Conservation (phyloP, 192 early-diverging fungal species). For the Nowakowskiella sp. region DNA sequence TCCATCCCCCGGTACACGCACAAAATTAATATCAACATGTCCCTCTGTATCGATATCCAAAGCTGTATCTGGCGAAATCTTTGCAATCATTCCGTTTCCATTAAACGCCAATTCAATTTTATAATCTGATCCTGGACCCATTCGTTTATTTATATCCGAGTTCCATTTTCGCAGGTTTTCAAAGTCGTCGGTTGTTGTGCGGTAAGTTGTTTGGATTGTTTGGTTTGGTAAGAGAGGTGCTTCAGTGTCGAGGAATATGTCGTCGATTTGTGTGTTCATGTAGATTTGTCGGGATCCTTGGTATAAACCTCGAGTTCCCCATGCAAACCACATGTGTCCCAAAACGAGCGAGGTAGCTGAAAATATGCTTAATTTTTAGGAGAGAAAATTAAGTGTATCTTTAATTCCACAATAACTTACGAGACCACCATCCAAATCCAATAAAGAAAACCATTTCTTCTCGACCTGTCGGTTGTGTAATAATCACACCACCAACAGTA, state of each 20-base stretch:
- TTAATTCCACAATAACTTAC: no score
- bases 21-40: no score
- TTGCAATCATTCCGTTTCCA: conserved; percentile 33
- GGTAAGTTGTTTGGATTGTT: no score
- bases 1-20: no score
- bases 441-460: conserved; percentile 42
- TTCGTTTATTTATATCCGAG: conserved; percentile 22
- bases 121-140: conserved; percentile 28
- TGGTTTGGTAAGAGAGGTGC: no score
- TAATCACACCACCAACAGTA: conserved; percentile 27
- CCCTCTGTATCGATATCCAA: no score
- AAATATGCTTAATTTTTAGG: no score
- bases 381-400: no score
- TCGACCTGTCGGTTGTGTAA: conserved; percentile 14
- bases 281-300: conserved; percentile 40
- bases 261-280: conserved; percentile 31
- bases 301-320: conserved; percentile 38
- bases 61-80: no score
- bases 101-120: conserved; percentile 32
- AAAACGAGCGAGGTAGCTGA: conserved; percentile 17
- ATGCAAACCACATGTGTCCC: conserved; percentile 31
- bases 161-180: conserved; percentile 27
- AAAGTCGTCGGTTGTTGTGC: conserved; percentile 22
- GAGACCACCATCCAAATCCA: conserved; percentile 37
- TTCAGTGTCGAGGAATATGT: conserved; percentile 29